Conservation (phyloP, 108 stramenopile genomes). For the Cyclotella baltica region DNA sequence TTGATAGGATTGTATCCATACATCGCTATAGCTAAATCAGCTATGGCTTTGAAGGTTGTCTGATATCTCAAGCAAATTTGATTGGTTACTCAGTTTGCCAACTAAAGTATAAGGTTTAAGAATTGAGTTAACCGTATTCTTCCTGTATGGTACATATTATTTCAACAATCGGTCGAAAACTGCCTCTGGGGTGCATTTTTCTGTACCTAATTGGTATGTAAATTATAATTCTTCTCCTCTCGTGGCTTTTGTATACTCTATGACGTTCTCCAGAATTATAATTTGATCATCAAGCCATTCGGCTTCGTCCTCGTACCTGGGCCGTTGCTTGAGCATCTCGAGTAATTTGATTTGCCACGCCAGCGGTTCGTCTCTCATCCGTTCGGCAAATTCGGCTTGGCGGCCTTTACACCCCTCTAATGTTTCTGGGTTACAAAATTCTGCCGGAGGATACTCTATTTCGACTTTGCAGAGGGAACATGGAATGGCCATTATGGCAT, state of each 20-base stretch:
- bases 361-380: constrained; percentile 14
- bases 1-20: too few species aligned
- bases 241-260: constrained; percentile 26
- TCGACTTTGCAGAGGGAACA: neutral
- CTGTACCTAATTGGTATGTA: too few species aligned
- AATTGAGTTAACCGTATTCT: too few species aligned
- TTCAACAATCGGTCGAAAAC: too few species aligned
- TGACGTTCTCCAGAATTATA: constrained; percentile 37
- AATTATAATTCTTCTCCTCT: constrained; percentile 28
- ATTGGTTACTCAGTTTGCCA: too few species aligned
- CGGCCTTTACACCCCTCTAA: constrained; percentile 35
- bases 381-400: constrained; percentile 33
- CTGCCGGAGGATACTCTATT: constrained; percentile 28
- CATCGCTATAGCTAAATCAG: too few species aligned
- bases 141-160: too few species aligned
- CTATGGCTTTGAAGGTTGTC: too few species aligned
- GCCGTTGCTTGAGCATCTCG: constrained; percentile 10
- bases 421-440: constrained; percentile 37
- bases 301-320: constrained; percentile 31
- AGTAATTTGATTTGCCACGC: constrained; percentile 18
- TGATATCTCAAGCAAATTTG: too few species aligned
- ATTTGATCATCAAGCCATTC: constrained; percentile 40
- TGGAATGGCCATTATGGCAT: neutral
- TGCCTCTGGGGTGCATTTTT: too few species aligned
- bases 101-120: too few species aligned